Evolutionary conservation across 2,329 filamentous ascomycete species (phyloP).

Genomic region (Colletotrichum theobromicola): DNA sequence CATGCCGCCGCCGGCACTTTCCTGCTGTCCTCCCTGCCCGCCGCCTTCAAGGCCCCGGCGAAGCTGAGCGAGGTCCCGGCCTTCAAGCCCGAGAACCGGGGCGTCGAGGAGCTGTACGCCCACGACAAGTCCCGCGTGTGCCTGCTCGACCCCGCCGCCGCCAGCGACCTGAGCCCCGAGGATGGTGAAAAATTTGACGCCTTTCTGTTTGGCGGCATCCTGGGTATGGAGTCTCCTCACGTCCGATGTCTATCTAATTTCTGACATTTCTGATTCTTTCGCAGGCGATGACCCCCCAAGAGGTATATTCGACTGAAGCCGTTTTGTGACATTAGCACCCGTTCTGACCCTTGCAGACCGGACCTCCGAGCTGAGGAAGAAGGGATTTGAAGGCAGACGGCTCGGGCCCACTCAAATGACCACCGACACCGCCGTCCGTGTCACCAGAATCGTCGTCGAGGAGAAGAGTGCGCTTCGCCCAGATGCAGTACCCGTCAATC

Average conservation of each 20-base stretch:
- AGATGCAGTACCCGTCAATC: background rate
- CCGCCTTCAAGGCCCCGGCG: conserved; percentile 68
- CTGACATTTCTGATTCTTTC: conserved; percentile 15
- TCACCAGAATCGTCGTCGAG: conserved; percentile 88
- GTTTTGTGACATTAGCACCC: background rate
- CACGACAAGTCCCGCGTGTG: conserved; percentile 79
- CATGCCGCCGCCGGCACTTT: conserved; percentile 71
- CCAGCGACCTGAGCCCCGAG: conserved; percentile 79
- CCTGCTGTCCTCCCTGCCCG: conserved; percentile 81
- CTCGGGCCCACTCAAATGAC: conserved; percentile 97
- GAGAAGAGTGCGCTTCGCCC: conserved; percentile 68
- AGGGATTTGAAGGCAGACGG: conserved; percentile 87
- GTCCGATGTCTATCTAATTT: conserved; percentile 8
- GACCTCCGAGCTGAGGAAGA: conserved; percentile 92
- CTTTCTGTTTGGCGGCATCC: conserved; percentile 94
- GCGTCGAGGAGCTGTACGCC: conserved; percentile 84
- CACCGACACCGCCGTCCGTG: conserved; percentile 93
- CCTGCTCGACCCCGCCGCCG: conserved; percentile 85
- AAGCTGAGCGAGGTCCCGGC: conserved; percentile 60
- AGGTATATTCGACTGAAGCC: conserved; percentile 59
- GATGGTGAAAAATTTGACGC: conserved; percentile 86
- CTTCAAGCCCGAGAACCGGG: conserved; percentile 74
- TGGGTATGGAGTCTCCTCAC: conserved; percentile 64
- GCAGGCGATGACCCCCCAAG: conserved; percentile 90
- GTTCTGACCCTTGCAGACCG: conserved; percentile 65